Base-by-base conservation (phyloP, 2,329 filamentous ascomycete species). In the Fusarium sp. region DNA sequence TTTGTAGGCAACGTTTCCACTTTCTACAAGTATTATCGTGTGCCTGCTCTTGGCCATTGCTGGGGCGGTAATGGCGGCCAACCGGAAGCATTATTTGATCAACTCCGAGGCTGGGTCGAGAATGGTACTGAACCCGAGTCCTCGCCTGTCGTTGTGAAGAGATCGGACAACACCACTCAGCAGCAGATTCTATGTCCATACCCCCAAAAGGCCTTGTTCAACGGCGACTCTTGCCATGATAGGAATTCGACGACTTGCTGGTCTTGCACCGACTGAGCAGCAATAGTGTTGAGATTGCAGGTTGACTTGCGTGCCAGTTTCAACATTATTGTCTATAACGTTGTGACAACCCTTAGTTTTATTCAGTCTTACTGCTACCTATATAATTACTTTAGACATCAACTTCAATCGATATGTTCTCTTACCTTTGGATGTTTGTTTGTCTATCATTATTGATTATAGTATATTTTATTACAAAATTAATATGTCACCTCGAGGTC, bases 21-120 rank as follows among this genome's bases (percentile, higher is more conserved):
- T 6, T 81, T 77, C 50, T 81, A 78, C 44, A 73, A 77, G 7
- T 71, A 77, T 49, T 81, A 78, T 40, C 59, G 74, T 15, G 75
- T 76, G 6, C 76, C 80, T 1, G 80, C 77, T 0, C 45, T 80
- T n/a, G 66, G 56, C 3, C 80, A 81, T 62, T 81, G 79, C 56
- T 42, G 43, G 13, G 73, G 75, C 14, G 79, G 78, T 3, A 52
- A 52, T 10, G 49, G 58, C 13, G 62, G 58, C 1, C 7, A 72
- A 18, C 78, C 78, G 1, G 65, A 63, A 28, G 42, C 36, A 5
- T 63, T 63, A 11, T 79, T 76, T 43, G 72, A 70, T 3, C 67
- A 69, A 15, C 51, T 79, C 9, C 54, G 68, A 4, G 61, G 49
- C 4, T 79, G 78, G 78, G 78, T 79, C 9, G 78, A 79, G 52